phyloP scores from a whole-genome alignment of 169 alveolate species.

The Babesia ovata region DNA sequence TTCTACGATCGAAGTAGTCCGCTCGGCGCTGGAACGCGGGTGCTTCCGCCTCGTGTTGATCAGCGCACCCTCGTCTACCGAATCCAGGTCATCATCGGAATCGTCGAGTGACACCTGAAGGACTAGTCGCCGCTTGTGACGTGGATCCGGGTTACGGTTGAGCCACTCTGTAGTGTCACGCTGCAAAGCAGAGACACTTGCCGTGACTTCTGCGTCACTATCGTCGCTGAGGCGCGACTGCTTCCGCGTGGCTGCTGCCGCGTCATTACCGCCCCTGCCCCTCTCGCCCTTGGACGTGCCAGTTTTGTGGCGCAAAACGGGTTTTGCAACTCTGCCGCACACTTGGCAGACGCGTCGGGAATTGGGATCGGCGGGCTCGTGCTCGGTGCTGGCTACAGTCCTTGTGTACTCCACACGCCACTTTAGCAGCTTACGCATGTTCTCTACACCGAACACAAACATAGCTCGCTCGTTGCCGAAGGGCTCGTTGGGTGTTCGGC shows the following conservation, averaged over 20 bases:
- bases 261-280: conserved; percentile 2
- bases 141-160: conserved; percentile 44
- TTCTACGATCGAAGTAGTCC: background rate
- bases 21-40: conserved; percentile 5
- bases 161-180: conserved; percentile 48
- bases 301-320: conserved; percentile 85
- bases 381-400: no score
- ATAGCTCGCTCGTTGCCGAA: conserved; percentile 81
- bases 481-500: conserved; percentile 75
- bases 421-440: conserved; percentile 69
- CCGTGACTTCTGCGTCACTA: conserved; percentile 54
- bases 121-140: conserved; percentile 19
- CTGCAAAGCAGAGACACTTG: conserved; percentile 41
- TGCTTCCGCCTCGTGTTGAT: conserved; percentile 20
- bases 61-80: conserved; percentile 30
- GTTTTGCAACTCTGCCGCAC: conserved; percentile 87
- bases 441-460: conserved; percentile 83
- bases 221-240: conserved; percentile 35
- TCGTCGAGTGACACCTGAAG: conserved; percentile 34
- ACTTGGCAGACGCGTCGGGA: conserved; percentile 83
- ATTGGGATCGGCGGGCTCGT: no score
- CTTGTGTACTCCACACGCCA: conserved; percentile 84
- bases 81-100: conserved; percentile 31
- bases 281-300: conserved; percentile 73
- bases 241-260: conserved; percentile 1